These are phyloP conservation scores for Fonsecaea multimorphosa DNA, from an alignment of 2,329 filamentous ascomycete species.

Conservation along the genomic window DNA sequence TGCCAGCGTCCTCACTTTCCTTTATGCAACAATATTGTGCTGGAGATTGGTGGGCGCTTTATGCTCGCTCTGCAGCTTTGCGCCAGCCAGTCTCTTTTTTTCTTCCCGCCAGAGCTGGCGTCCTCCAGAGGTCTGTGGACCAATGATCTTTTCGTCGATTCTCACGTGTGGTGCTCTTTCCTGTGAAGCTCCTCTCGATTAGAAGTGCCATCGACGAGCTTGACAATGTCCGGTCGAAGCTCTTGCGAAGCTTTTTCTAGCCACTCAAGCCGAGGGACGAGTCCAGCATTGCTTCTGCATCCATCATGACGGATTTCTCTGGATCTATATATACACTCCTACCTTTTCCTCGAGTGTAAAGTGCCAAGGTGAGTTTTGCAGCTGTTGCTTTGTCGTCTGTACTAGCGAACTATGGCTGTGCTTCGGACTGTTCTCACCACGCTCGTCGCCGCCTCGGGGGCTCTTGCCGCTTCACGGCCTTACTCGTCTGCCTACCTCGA, in stretches of 20 bases:
- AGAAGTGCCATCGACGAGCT: background rate
- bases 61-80: background rate
- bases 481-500: conserved; percentile 13
- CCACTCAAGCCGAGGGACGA: background rate
- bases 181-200: background rate
- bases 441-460: background rate
- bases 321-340: background rate
- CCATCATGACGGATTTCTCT: background rate
- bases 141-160: background rate
- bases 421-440: background rate
- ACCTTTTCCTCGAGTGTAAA: background rate
- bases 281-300: background rate
- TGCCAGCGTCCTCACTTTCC: background rate
- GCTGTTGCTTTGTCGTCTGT: background rate
- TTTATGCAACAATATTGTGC: background rate
- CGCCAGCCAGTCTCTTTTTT: background rate
- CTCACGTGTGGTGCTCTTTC: background rate
- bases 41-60: background rate
- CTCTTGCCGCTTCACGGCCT: background rate
- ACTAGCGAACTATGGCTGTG: background rate
- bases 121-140: background rate
- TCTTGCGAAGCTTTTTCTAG: background rate
- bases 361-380: background rate
- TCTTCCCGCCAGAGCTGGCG: background rate
- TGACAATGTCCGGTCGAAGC: background rate